Evolutionary conservation across 148 eudicot genomes (phyloP).

Genomic region (Salicornia ramosissima): DNA sequence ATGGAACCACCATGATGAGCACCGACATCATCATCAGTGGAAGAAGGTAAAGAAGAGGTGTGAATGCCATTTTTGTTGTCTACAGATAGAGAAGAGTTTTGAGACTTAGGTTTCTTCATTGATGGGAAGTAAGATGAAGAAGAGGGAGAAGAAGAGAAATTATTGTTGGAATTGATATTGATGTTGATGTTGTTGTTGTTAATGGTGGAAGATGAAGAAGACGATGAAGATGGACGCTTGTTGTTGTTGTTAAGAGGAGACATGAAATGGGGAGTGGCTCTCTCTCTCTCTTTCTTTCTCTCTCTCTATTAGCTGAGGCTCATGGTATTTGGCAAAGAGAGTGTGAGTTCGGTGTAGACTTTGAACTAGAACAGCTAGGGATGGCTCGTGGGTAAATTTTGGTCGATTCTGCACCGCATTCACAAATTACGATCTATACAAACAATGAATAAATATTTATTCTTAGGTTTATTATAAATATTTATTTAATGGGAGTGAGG

Average conservation of each 20-base stretch:
- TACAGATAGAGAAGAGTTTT: slow-evolving; percentile 8
- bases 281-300: background rate
- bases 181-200: background rate
- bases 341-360: background rate
- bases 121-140: too few relatives aligned
- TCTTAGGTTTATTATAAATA: too few relatives aligned
- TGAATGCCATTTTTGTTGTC: slow-evolving; percentile 24
- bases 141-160: background rate
- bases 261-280: slow-evolving; percentile 28
- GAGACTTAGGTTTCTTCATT: slow-evolving; percentile 31
- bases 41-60: background rate
- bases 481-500: too few relatives aligned
- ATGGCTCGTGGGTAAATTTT: too few relatives aligned
- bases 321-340: slow-evolving; percentile 6
- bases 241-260: slow-evolving; percentile 29
- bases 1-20: background rate
- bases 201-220: background rate
- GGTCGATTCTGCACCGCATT: too few relatives aligned
- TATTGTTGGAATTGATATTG: background rate
- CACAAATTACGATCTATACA: too few relatives aligned
- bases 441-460: too few relatives aligned
- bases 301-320: background rate
- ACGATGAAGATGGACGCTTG: slow-evolving; percentile 23
- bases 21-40: slow-evolving; percentile 8
- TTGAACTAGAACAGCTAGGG: too few relatives aligned